These are phyloP conservation scores for Xerocomus potaroensis DNA, from an alignment of 768 basidiomycete species.

Conservation along the genomic window DNA sequence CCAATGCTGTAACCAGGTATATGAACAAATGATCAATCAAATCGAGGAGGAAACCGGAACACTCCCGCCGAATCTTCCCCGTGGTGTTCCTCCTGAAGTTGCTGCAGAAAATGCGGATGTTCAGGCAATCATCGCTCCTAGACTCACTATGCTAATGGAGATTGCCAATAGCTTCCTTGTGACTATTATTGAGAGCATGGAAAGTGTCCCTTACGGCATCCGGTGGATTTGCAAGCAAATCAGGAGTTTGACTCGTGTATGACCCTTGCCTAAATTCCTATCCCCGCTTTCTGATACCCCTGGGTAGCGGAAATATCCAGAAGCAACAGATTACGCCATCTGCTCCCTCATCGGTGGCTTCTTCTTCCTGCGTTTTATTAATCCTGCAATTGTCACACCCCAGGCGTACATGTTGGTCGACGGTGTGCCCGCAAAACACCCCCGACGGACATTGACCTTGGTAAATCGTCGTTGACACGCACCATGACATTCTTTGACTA, in stretches of 20 bases:
- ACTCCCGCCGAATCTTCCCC: slow-evolving; percentile 84
- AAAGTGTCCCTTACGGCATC: slow-evolving; percentile 98
- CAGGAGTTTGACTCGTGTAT: slow-evolving; percentile 87
- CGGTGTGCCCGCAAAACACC: slow-evolving; percentile 96
- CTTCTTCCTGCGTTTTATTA: slow-evolving; percentile 99
- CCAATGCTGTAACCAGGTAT: slow-evolving; percentile 56
- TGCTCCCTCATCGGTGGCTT: slow-evolving; percentile 99
- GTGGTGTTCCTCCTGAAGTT: slow-evolving; percentile 91
- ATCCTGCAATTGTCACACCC: slow-evolving; percentile 97
- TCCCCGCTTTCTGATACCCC: slow-evolving; percentile 9
- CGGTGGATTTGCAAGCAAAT: slow-evolving; percentile 99
- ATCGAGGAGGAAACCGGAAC: slow-evolving; percentile 97
- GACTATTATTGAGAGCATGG: slow-evolving; percentile 98
- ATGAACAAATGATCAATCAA: slow-evolving; percentile 99
- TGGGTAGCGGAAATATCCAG: slow-evolving; percentile 92
- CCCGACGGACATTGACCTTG: slow-evolving; percentile 90
- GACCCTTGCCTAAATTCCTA: slow-evolving; percentile 19
- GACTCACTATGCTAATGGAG: slow-evolving; percentile 99
- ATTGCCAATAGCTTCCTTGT: slow-evolving; percentile 97
- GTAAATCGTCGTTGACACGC: slow-evolving; percentile 31
- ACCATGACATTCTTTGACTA: neutral
- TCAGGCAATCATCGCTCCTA: slow-evolving; percentile 95
- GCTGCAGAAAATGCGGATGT: slow-evolving; percentile 94
- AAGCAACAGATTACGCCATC: slow-evolving; percentile 96
- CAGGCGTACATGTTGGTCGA: slow-evolving; percentile 99